Percentiles rank a stretch among this genome's conserved stretches.
phyloP scores from a whole-genome alignment of 177 flowering plant genomes.

The Vitis hybrid region DNA sequence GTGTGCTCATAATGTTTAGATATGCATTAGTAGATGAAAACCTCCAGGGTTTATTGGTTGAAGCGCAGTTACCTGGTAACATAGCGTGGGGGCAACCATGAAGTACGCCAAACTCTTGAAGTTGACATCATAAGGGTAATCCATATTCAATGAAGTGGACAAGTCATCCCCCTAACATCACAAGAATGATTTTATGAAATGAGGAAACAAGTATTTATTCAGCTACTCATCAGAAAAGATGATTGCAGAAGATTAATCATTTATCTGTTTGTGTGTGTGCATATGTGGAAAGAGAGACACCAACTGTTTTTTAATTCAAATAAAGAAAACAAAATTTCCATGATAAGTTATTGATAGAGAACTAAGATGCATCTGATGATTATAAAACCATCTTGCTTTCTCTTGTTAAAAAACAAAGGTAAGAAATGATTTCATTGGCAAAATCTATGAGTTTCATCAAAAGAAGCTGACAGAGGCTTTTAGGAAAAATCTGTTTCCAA shows the following conservation, averaged over 20 bases:
- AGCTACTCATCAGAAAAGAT: background rate
- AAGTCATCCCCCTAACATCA: constrained; percentile 52
- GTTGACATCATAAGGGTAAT: constrained; percentile 42
- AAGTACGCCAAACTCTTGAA: constrained; percentile 82
- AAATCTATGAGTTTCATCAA: too few relatives aligned
- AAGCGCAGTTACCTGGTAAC: constrained; percentile 75
- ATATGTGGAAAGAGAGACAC: background rate
- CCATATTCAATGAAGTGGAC: constrained; percentile 26
- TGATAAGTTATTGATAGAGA: too few relatives aligned
- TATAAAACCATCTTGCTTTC: too few relatives aligned
- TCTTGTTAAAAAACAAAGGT: too few relatives aligned
- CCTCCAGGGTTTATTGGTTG: background rate
- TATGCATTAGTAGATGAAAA: background rate
- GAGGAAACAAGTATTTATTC: background rate
- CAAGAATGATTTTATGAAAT: background rate
- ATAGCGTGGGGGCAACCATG: constrained; percentile 94
- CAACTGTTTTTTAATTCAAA: background rate
- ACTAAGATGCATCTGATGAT: too few relatives aligned
- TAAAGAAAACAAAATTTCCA: background rate
- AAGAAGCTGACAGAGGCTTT: too few relatives aligned
- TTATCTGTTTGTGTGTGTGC: background rate
- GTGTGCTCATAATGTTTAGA: background rate
- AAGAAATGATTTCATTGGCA: too few relatives aligned
- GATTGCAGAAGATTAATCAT: background rate
- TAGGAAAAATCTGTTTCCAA: too few relatives aligned